Evolutionary conservation across 169 alveolate genomes (phyloP).

Genomic region (Eimeria sp.): DNA sequence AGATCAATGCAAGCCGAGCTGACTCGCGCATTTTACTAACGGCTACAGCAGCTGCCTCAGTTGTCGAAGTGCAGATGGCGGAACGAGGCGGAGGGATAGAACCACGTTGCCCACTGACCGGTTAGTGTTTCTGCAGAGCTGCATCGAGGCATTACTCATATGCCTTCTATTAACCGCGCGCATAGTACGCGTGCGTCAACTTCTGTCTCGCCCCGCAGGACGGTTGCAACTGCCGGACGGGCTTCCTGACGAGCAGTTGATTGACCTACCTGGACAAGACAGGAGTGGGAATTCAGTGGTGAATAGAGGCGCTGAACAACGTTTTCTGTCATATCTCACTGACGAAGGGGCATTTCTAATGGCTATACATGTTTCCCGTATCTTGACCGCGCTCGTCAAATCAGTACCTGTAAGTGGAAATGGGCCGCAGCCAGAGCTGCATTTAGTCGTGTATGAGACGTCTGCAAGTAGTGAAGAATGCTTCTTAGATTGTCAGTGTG

Average conservation of each 20-base stretch:
- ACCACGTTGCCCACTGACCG: constrained; percentile 67
- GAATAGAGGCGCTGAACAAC: background rate
- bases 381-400: constrained; percentile 47
- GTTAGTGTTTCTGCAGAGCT: background rate
- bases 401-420: constrained; percentile 1
- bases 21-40: constrained; percentile 59
- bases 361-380: constrained; percentile 67
- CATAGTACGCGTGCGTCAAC: background rate
- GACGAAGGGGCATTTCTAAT: constrained; percentile 68
- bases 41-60: constrained; percentile 49
- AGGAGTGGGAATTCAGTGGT: background rate
- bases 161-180: background rate
- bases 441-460: background rate
- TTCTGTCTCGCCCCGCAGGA: constrained; percentile 1
- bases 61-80: constrained; percentile 15
- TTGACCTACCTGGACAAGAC: background rate
- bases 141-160: background rate
- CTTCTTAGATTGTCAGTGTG: background rate
- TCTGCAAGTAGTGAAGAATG: no score
- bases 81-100: constrained; percentile 41
- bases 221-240: constrained; percentile 57
- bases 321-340: constrained; percentile 28
- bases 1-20: constrained; percentile 60
- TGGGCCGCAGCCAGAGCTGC: background rate
- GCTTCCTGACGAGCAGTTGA: constrained; percentile 68